Evolutionary conservation across 768 basidiomycete genomes (phyloP), one percentile per base, ranked within the genome.

Genomic region (Suillus placidus): DNA sequence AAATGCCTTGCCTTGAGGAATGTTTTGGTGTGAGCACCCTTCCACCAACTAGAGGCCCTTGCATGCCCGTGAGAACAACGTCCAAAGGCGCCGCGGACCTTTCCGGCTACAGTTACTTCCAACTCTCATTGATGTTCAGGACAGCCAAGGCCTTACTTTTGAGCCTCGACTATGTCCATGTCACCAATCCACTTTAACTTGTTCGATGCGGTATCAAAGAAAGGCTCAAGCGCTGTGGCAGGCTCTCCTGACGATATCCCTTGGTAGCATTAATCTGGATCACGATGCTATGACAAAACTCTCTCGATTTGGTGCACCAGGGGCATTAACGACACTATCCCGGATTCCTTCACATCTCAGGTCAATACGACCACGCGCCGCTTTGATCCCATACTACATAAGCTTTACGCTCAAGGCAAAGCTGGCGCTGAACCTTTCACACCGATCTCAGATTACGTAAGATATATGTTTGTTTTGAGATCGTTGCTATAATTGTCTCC

Each of bases 1-100:
- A 58, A 63, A 63, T 63, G 55, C 49, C 35, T 23, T 55, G 42
- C 62, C 62, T 63, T 61, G 62, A 61, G 62, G 62, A 56, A 40
- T 38, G 57, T 63, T 63, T 40, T 18, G 62, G 62, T 35, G 34
- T 56, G 30, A 61, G 62, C 40, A 42, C 58, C 58, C 35, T 30
- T 51, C 38, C 20, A 55, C 54, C 23, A 40, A 38, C 34, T 10
- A 38, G 14, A 30, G 38, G 37, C 38, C 14, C 58, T 42, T 60
- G 58, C 38, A 30, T 20, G 58, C 58, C 54, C 67, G 55, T 63
- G 47, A 61, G 64, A 64, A 61, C 58, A 42, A 42, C 62, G 49
- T 52, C 66, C 65, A 34, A 58, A 62, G 67, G 61, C 61, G 34
- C 32, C 58, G 20, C 58, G 58, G 58, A 60, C 58, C 40, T 60